These are phyloP conservation scores for Heterococcus sp. DNA, from an alignment of 108 stramenopile species.

Conservation along the genomic window DNA sequence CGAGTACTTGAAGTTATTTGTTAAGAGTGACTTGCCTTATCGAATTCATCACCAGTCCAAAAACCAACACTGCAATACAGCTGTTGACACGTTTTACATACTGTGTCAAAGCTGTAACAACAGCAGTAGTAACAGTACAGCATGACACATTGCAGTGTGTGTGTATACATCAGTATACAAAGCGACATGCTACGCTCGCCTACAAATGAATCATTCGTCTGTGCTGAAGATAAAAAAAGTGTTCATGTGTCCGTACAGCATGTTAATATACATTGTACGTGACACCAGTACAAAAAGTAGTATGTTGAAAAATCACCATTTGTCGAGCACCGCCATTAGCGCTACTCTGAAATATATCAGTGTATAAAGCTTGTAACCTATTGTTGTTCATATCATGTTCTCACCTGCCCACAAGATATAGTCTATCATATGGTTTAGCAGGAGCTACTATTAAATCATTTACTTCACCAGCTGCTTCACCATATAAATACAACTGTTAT, in stretches of 20 bases:
- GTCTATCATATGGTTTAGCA: conserved; percentile 27
- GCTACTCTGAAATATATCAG: no score
- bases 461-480: conserved; percentile 42
- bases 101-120: conserved; percentile 79
- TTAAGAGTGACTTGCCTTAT: conserved; percentile 56
- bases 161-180: no score
- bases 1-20: no score
- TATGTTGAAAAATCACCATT: not conserved
- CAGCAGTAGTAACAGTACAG: no score
- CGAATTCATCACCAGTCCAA: conserved; percentile 73
- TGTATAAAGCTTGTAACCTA: no score
- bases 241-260: not conserved
- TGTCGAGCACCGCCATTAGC: no score
- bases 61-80: conserved; percentile 88
- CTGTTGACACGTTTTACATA: conserved; percentile 81
- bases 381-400: no score
- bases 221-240: no score
- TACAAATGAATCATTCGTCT: no score
- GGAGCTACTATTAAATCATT: conserved; percentile 49
- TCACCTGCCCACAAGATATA: conserved; percentile 73
- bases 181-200: no score
- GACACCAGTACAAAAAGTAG: no score
- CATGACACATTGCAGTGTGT: no score
- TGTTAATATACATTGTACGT: not conserved
- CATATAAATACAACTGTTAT: conserved; percentile 50